Percentiles rank a stretch among this genome's conserved stretches.
Evolutionary conservation across 1,139 yeast genomes (phyloP).

Genomic region (Debaryomyces sp.): DNA sequence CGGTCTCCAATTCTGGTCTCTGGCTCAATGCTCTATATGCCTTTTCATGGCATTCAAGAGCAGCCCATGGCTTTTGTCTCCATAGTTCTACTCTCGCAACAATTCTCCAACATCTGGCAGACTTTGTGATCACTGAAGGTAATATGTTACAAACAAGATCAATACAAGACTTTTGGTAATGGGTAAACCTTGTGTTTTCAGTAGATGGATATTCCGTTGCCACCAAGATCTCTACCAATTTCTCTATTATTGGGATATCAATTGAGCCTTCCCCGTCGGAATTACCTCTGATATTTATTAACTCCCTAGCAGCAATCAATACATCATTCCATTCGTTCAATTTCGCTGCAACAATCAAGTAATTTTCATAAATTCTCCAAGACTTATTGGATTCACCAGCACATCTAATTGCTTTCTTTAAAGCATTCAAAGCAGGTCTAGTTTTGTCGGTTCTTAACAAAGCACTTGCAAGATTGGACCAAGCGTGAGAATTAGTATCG

Average conservation of each 20-base stretch:
- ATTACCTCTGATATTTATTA: slow-evolving; percentile 51
- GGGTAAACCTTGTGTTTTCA: slow-evolving; percentile 43
- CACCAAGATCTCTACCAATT: slow-evolving; percentile 66
- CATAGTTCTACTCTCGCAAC: slow-evolving; percentile 85
- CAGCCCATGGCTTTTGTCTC: slow-evolving; percentile 86
- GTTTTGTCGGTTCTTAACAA: slow-evolving; percentile 64
- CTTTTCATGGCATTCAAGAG: slow-evolving; percentile 83
- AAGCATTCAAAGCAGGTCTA: slow-evolving; percentile 80
- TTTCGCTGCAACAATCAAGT: slow-evolving; percentile 77
- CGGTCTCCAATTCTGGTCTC: slow-evolving; percentile 63
- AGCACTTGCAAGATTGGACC: slow-evolving; percentile 95
- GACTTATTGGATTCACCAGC: slow-evolving; percentile 69
- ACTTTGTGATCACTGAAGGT: slow-evolving; percentile 70
- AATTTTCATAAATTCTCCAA: slow-evolving; percentile 93
- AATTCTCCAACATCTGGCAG: slow-evolving; percentile 79
- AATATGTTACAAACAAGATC: slow-evolving; percentile 68
- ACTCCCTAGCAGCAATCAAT: slow-evolving; percentile 65
- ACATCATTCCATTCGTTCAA: slow-evolving; percentile 88
- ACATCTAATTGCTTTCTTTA: slow-evolving; percentile 71
- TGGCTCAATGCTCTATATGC: slow-evolving; percentile 77
- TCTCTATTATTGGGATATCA: slow-evolving; percentile 77
- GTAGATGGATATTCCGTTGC: slow-evolving; percentile 51
- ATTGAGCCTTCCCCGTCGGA: slow-evolving; percentile 66
- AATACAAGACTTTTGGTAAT: slow-evolving; percentile 67
- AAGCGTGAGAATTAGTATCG: slow-evolving; percentile 78